Evolutionary conservation across 306 rosid species (phyloP), one percentile per base, ranked within the genome.

Genomic region (Cicer cuneatum): DNA sequence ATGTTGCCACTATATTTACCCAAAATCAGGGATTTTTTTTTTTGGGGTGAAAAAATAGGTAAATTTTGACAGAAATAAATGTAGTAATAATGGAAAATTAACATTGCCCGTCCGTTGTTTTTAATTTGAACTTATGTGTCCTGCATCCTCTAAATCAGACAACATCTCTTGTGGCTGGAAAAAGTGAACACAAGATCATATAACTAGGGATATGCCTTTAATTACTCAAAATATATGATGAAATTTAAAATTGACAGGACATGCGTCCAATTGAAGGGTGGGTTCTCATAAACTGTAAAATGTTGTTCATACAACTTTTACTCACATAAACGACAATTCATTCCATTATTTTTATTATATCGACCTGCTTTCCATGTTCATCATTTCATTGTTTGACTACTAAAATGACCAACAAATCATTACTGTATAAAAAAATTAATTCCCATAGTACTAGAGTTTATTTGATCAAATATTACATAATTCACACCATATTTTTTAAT

Each of bases 261-360:
- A 77, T 58, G 79, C 82, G 78, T 82, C 58, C 76, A 77, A 47
- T 77, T 72, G 71, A 82, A 82, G 82, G 10, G n/a, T 65, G 82
- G 10, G n/a, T 65, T 64, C 63, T 64, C 65, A 45, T 40, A 39
- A 59, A 37, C 59, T 9, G 19, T 56, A 74, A 74, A 58, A 58
- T 65, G 16, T 13, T 54, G 29, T 70, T 71, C 58, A 33, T 13
- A 37, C 75, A 71, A 73, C 21, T 73, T 80, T 80, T 49, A 47
- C 76, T 74, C 45, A 5, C 84, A 74, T 69, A 74, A 74, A 80
- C 79, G 71, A 80, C 75, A 67, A 58, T 29, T 16, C 38, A 13
- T 8, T 49, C 2, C 80, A 74, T 60, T 71, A 74, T 80, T 74
- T 74, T 51, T 42, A 67, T 70, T 51, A 51, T 43, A 66, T 13